phyloP scores from a whole-genome alignment of 1,139 yeast genomes.

The Yamadazyma diddensiae region DNA sequence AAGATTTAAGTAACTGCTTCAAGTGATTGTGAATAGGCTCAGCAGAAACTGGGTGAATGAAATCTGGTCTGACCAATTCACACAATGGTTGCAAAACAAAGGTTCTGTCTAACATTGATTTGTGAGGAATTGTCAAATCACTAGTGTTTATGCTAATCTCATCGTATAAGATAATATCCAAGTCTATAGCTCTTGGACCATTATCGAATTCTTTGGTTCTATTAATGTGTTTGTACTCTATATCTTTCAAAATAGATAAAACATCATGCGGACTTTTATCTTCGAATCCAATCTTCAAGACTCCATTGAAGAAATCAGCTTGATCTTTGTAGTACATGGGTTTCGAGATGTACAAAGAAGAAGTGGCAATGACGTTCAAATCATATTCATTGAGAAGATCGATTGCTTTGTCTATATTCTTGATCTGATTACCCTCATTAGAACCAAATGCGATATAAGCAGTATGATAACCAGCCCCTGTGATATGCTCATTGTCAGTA shows the following conservation, averaged over 20 bases:
- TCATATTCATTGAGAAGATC: slow-evolving; percentile 41
- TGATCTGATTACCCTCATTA: slow-evolving; percentile 70
- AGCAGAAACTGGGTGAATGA: slow-evolving; percentile 77
- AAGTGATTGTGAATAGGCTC: slow-evolving; percentile 73
- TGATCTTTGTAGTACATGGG: slow-evolving; percentile 92
- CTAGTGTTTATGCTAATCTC: slow-evolving; percentile 51
- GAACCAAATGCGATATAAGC: slow-evolving; percentile 89
- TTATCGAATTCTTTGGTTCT: slow-evolving; percentile 78
- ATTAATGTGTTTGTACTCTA: slow-evolving; percentile 71
- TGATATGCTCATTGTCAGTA: slow-evolving; percentile 19
- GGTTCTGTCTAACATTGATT: slow-evolving; percentile 80
- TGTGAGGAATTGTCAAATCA: slow-evolving; percentile 77
- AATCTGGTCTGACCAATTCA: slow-evolving; percentile 67
- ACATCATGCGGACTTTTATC: slow-evolving; percentile 61
- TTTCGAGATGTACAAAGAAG: slow-evolving; percentile 80
- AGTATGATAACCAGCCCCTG: slow-evolving; percentile 32
- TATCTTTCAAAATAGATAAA: slow-evolving; percentile 58
- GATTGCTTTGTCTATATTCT: slow-evolving; percentile 60
- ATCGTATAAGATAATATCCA: slow-evolving; percentile 80
- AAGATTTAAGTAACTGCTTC: slow-evolving; percentile 47
- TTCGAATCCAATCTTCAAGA: slow-evolving; percentile 54
- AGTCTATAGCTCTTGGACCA: slow-evolving; percentile 88
- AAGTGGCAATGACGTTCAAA: slow-evolving; percentile 55
- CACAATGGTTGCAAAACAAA: slow-evolving; percentile 89
- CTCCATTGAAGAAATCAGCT: slow-evolving; percentile 82